Evolutionary conservation across 2,329 filamentous ascomycete genomes (phyloP), one percentile per base, ranked within the genome.

Genomic region (Aschersonia sp.): DNA sequence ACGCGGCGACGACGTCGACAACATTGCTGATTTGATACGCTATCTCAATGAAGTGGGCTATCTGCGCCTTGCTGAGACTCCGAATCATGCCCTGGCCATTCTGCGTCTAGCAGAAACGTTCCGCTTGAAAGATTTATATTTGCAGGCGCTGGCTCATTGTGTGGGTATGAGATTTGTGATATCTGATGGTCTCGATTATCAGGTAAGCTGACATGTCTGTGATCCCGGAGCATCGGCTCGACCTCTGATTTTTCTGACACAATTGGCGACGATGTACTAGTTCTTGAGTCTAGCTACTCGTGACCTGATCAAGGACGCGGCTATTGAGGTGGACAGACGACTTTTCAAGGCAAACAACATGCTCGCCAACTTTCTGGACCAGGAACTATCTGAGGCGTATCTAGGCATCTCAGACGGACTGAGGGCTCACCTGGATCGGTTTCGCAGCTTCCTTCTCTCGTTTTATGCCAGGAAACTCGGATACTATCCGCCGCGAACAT

Each of bases 141-240:
- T 80, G 9, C 75, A 85, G 56, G 80, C 85, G 0, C 88, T 89
- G 62, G 73, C 77, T 10, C 86, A 92, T 57, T 88, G 85, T 58
- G 82, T 84, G 38, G 86, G 85, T 43, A 89, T 91, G 85, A 76
- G 75, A 51, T 77, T 84, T 28, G 67, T 68, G 30, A 52, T 89
- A 4, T 66, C 70, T 41, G 57, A 64, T 5, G 76, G 73, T 53
- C 60, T 72, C 1, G 84, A 85, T 52, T 85, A 80, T 51, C 66
- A 74, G 60, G 80, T 82, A 66, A 55, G 64, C 46, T 46, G 30
- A 30, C 12, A 30, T 9, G 9, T 45, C 28, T 20, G 10, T 28
- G 12, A 28, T 5, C 10, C 28, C 30, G 20, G 12, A 9, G 31
- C 12, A 10, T 40, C 6, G 40, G 4, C 29, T 40, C 30, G 2